Conservation (phyloP, 1,284 basidiomycete species). For the Ustilago loliicola region DNA sequence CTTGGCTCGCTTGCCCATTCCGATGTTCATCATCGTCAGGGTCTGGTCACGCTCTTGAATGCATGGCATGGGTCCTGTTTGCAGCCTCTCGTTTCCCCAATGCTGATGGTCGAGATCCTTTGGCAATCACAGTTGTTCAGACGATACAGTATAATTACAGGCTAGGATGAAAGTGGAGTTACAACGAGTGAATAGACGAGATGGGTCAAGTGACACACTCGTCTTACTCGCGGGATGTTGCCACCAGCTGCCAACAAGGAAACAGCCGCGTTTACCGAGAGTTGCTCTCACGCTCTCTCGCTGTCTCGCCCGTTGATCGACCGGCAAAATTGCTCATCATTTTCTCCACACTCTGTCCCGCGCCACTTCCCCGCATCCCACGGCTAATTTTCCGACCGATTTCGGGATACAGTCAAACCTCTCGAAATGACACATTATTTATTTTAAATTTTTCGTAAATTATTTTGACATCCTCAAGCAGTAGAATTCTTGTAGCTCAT, state of each 20-base stretch:
- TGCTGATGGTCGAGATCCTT: background rate
- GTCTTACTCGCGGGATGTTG: background rate
- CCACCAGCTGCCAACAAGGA: background rate
- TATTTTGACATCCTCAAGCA: too few relatives aligned
- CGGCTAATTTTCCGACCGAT: background rate
- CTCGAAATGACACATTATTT: too few relatives aligned
- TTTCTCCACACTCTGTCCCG: background rate
- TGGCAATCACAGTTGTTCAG: too few relatives aligned
- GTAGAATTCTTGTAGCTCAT: too few relatives aligned
- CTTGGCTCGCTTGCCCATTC: conserved; percentile 16
- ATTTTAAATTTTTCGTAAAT: too few relatives aligned
- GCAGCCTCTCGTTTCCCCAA: background rate
- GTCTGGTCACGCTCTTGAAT: conserved; percentile 10
- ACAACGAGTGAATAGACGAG: background rate
- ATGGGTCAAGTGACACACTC: conserved; percentile 11
- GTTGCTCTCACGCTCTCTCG: background rate
- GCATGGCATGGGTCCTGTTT: background rate
- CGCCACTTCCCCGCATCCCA: background rate
- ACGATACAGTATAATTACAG: too few relatives aligned
- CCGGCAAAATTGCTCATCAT: background rate
- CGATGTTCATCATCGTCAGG: conserved; percentile 7
- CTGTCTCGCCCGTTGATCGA: background rate
- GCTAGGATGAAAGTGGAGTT: background rate
- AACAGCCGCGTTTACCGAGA: conserved; percentile 1
- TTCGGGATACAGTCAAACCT: background rate